Evolutionary conservation across 2,329 filamentous ascomycete genomes (phyloP).

Genomic region (Colletotrichum caudatum): DNA sequence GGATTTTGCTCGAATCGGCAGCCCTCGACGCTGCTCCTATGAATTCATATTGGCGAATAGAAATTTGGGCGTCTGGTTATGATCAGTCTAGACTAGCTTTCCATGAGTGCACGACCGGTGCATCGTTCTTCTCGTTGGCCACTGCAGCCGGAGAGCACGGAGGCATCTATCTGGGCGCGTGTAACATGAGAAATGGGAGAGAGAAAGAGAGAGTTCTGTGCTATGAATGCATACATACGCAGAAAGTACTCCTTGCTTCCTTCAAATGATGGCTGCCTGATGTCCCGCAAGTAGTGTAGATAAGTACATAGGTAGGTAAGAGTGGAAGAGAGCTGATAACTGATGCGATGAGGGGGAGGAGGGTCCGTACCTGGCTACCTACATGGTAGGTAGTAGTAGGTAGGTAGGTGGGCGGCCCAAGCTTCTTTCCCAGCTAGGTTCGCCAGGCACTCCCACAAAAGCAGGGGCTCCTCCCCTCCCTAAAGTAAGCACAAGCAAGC

Average conservation of each 20-base stretch:
- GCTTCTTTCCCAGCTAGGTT: slow-evolving; percentile 6
- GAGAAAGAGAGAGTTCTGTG: neutral
- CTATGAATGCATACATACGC: neutral
- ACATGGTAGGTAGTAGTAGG: too few species aligned
- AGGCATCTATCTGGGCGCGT: neutral
- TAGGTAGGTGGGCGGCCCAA: neutral
- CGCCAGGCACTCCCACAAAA: neutral
- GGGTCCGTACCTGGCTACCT: too few species aligned
- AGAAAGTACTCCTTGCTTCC: neutral
- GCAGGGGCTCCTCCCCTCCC: neutral
- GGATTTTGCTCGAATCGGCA: neutral
- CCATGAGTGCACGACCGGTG: neutral
- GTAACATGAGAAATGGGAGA: neutral
- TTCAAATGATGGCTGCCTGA: neutral
- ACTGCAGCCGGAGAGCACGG: neutral
- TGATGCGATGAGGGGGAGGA: neutral
- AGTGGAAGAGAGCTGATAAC: neutral
- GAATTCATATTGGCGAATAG: neutral
- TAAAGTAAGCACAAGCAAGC: neutral
- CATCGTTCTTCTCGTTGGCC: neutral
- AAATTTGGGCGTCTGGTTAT: neutral
- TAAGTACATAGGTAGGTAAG: neutral
- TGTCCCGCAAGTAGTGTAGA: neutral
- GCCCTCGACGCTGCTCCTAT: neutral
- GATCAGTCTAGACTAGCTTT: neutral